Conservation (phyloP, 2,329 filamentous ascomycete species). For the Polychaeton citri region DNA sequence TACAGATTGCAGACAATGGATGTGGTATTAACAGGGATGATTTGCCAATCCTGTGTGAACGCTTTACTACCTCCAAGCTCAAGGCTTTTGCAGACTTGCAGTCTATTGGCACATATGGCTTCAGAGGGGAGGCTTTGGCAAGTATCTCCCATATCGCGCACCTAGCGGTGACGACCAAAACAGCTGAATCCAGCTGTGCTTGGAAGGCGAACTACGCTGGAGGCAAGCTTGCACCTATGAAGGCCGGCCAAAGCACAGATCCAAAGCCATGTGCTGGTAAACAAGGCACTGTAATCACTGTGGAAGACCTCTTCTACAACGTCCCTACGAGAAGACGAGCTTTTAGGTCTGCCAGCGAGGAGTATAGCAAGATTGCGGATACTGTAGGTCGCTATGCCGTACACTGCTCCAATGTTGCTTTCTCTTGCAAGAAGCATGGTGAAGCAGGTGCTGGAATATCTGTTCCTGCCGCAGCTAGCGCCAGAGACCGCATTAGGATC, state of each 20-base stretch:
- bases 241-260: slow-evolving; percentile 74
- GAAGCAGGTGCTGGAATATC: slow-evolving; percentile 74
- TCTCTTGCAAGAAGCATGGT: slow-evolving; percentile 93
- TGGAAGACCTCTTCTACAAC: slow-evolving; percentile 97
- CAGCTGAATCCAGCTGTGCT: slow-evolving; percentile 71
- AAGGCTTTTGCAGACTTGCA: slow-evolving; percentile 84
- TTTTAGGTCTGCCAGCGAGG: slow-evolving; percentile 82
- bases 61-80: slow-evolving; percentile 93
- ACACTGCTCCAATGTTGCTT: slow-evolving; percentile 80
- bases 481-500: slow-evolving; percentile 74
- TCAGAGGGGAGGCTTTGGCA: slow-evolving; percentile 86
- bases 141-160: slow-evolving; percentile 99
- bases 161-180: slow-evolving; percentile 87
- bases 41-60: slow-evolving; percentile 78
- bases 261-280: slow-evolving; percentile 81
- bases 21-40: slow-evolving; percentile 92
- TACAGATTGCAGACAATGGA: slow-evolving; percentile 96
- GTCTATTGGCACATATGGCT: slow-evolving; percentile 91
- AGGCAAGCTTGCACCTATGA: slow-evolving; percentile 67
- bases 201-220: slow-evolving; percentile 82
- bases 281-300: slow-evolving; percentile 81
- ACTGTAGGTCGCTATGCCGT: slow-evolving; percentile 87
- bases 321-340: slow-evolving; percentile 76
- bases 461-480: slow-evolving; percentile 58
- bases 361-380: slow-evolving; percentile 96